These are phyloP conservation scores for Pythium monospermum DNA, from an alignment of 352 stramenopile species.

Conservation along the genomic window DNA sequence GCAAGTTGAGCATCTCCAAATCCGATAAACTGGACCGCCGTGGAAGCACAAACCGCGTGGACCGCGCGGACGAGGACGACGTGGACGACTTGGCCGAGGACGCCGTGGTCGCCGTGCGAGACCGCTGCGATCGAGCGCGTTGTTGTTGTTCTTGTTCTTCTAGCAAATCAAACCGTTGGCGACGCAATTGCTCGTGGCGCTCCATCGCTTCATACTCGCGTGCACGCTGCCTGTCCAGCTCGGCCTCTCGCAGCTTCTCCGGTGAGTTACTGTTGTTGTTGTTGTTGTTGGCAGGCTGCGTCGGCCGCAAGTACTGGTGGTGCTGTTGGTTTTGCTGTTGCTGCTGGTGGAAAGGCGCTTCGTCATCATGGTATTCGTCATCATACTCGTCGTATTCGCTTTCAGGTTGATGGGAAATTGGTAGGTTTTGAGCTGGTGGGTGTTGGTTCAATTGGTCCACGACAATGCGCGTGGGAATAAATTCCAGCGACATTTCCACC, in stretches of 20 bases:
- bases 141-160: conserved; percentile 2
- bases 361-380: conserved; percentile 5
- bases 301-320: not conserved
- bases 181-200: conserved; percentile 5
- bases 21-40: conserved; percentile 2
- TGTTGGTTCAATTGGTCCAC: conserved; percentile 5
- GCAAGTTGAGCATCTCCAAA: not conserved
- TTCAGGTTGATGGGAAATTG: conserved; percentile 7
- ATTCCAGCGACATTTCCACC: conserved; percentile 49
- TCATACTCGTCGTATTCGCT: conserved; percentile 17
- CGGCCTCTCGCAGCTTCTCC: not conserved
- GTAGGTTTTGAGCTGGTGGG: not conserved
- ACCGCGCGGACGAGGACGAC: conserved; percentile 1
- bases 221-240: conserved; percentile 1
- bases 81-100: no score
- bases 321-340: conserved; percentile 1
- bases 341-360: not conserved
- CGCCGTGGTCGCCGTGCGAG: conserved; percentile 1
- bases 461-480: conserved; percentile 22
- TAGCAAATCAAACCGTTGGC: conserved; percentile 9
- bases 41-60: conserved; percentile 9
- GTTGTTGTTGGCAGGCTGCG: not conserved
- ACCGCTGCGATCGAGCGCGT: conserved; percentile 22
- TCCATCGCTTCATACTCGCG: conserved; percentile 7
- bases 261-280: not conserved